These are phyloP conservation scores for Schizonepeta tenuifolia DNA, from an alignment of 257 asterid genomes.

Conservation along the genomic window DNA sequence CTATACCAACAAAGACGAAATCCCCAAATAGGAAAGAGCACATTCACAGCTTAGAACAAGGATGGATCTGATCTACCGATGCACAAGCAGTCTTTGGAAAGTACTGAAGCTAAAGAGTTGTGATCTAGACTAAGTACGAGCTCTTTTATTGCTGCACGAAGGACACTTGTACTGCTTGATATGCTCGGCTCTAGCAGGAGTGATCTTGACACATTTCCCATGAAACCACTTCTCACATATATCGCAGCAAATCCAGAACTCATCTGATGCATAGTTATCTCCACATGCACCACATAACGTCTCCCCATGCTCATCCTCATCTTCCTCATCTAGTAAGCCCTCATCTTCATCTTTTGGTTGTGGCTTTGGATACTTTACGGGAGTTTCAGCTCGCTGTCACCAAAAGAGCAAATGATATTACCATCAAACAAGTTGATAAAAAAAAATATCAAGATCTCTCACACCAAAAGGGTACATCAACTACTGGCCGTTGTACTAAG, in stretches of 20 bases:
- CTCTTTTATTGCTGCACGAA: conserved; percentile 73
- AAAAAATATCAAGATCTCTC: neutral
- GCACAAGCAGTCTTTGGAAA: conserved; percentile 23
- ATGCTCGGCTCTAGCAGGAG: conserved; percentile 75
- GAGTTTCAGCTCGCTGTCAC: conserved; percentile 47
- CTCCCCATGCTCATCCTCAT: conserved; percentile 70
- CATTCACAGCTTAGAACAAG: conserved; percentile 39
- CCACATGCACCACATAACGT: conserved; percentile 74
- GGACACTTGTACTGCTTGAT: conserved; percentile 89
- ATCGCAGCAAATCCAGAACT: conserved; percentile 89
- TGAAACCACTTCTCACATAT: conserved; percentile 87
- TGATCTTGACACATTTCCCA: conserved; percentile 88
- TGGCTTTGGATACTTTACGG: conserved; percentile 39
- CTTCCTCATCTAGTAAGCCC: conserved; percentile 56
- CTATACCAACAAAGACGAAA: conserved; percentile 34
- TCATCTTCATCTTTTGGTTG: conserved; percentile 59
- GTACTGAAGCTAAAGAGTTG: conserved; percentile 18
- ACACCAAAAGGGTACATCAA: neutral
- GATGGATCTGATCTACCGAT: conserved; percentile 24
- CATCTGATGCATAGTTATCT: conserved; percentile 60
- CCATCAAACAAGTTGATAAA: conserved; percentile 5
- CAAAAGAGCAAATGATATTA: conserved; percentile 18
- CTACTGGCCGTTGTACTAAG: neutral
- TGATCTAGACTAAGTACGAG: conserved; percentile 44
- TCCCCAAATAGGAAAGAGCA: conserved; percentile 31